A percentile compares a stretch with the other conserved stretches of the same genome.
These are phyloP conservation scores for Pythium grandisporangium DNA, from an alignment of 352 stramenopile species.

Conservation along the genomic window DNA sequence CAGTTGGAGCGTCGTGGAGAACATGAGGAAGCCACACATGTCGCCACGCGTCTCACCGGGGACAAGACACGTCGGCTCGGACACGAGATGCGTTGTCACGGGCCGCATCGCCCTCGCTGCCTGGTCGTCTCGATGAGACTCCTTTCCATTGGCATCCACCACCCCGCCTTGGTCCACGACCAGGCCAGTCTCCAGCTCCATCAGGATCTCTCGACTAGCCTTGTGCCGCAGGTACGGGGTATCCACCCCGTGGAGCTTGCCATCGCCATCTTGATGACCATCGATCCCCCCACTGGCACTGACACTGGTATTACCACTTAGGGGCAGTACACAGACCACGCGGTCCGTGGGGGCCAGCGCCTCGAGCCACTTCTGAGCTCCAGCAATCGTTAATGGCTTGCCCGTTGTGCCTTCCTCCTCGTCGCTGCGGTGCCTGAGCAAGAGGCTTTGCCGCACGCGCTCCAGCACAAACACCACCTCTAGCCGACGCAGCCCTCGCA, in stretches of 20 bases:
- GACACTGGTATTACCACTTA: no score
- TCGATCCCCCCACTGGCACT: no score
- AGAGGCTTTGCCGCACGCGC: conserved; percentile 49
- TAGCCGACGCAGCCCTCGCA: conserved; percentile 33
- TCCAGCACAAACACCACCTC: conserved; percentile 49
- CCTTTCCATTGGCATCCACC: no score
- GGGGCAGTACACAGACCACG: no score
- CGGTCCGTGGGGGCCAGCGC: conserved; percentile 8
- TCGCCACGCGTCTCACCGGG: conserved; percentile 21
- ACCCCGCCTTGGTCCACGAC: no score
- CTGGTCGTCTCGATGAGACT: no score
- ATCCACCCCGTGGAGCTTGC: no score
- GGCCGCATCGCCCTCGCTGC: no score
- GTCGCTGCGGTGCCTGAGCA: no score
- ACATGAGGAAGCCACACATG: conserved; percentile 73
- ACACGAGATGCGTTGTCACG: conserved; percentile 35
- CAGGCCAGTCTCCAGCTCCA: conserved; percentile 12
- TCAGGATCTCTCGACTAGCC: conserved; percentile 30
- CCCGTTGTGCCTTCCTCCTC: no score
- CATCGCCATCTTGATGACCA: no score
- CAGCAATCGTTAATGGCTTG: conserved; percentile 14
- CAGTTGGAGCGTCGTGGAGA: conserved; percentile 33
- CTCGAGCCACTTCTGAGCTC: conserved; percentile 16
- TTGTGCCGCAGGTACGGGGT: conserved; percentile 39
- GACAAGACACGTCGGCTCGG: conserved; percentile 33